Conservation (phyloP, 2,329 filamentous ascomycete species). For the Pseudocercospora macadamiae region DNA sequence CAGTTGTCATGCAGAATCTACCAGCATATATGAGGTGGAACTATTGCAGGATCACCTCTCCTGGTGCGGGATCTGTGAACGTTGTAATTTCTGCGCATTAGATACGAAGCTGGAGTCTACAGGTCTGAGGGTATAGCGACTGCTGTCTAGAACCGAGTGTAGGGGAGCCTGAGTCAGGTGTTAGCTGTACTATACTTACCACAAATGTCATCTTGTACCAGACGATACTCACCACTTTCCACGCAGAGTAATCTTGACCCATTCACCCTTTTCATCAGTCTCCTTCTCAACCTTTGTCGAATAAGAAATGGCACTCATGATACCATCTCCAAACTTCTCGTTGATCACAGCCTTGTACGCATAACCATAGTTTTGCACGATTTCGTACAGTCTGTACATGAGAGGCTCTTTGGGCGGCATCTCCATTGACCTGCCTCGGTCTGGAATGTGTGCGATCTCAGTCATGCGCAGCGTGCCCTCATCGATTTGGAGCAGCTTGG, state of each 20-base stretch:
- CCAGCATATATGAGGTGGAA: background rate
- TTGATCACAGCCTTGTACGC: slow-evolving; percentile 94
- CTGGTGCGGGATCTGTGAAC: background rate
- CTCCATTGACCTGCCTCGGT: slow-evolving; percentile 75
- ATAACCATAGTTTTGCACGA: slow-evolving; percentile 96
- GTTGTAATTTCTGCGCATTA: background rate
- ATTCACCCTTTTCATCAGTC: slow-evolving; percentile 79
- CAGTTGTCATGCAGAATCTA: background rate
- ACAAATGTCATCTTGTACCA: background rate
- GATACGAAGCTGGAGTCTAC: background rate
- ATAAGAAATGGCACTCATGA: slow-evolving; percentile 95
- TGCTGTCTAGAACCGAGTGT: slow-evolving; percentile 49
- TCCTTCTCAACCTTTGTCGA: slow-evolving; percentile 83
- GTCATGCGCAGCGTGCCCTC: slow-evolving; percentile 56
- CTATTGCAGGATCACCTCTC: background rate
- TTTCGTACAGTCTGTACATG: slow-evolving; percentile 90
- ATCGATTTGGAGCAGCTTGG: slow-evolving; percentile 65
- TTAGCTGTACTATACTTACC: slow-evolving; percentile 12
- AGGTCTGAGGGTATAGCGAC: background rate
- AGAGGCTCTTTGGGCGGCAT: slow-evolving; percentile 85
- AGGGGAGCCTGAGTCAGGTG: slow-evolving; percentile 47
- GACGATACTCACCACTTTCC: slow-evolving; percentile 72
- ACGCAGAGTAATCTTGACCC: slow-evolving; percentile 81
- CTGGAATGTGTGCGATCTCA: slow-evolving; percentile 73
- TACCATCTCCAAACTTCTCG: slow-evolving; percentile 80